A percentile compares a stretch with the other conserved stretches of the same genome.
Conservation (phyloP, 192 early-diverging fungal genomes). For the Coemansia sp. region DNA sequence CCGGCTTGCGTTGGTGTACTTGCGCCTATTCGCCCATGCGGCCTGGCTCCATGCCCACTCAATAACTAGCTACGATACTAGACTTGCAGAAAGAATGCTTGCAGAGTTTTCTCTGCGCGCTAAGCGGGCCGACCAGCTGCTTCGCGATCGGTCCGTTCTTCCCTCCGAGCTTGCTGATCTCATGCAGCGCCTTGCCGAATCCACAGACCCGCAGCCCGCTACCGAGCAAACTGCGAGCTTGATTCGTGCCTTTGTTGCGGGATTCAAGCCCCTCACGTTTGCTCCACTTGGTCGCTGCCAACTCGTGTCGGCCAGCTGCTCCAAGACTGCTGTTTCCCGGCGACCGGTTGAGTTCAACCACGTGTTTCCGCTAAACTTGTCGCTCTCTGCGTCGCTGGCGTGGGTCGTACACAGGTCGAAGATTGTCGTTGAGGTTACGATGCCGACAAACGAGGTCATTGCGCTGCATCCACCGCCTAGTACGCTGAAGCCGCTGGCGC, state of each 20-base stretch:
- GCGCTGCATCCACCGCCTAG: conserved; percentile 8
- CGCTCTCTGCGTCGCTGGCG: conserved; percentile 8
- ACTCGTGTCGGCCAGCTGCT: conserved; percentile 13
- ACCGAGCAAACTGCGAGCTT: not conserved
- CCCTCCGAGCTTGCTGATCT: conserved; percentile 7
- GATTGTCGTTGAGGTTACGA: conserved; percentile 12
- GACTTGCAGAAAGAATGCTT: conserved; percentile 18
- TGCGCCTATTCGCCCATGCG: conserved; percentile 39
- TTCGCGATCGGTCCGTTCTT: not conserved
- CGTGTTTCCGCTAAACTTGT: conserved; percentile 34
- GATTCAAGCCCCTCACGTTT: conserved; percentile 26
- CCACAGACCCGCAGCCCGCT: not conserved
- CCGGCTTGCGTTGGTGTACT: conserved; percentile 15
- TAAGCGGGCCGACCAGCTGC: not conserved
- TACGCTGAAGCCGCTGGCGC: conserved; percentile 9
- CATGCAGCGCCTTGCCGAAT: not conserved
- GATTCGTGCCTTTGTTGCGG: conserved; percentile 8
- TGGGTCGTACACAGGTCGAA: conserved; percentile 26
- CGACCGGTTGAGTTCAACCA: conserved; percentile 36
- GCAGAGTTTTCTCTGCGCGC: conserved; percentile 27
- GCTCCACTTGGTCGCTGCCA: conserved; percentile 21
- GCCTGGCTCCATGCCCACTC: conserved; percentile 26
- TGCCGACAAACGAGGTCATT: conserved; percentile 24
- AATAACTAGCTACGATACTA: conserved; percentile 7
- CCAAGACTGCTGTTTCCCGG: not conserved